Base-by-base conservation (phyloP, 2,329 filamentous ascomycete species). In the Penicillium nordicum region DNA sequence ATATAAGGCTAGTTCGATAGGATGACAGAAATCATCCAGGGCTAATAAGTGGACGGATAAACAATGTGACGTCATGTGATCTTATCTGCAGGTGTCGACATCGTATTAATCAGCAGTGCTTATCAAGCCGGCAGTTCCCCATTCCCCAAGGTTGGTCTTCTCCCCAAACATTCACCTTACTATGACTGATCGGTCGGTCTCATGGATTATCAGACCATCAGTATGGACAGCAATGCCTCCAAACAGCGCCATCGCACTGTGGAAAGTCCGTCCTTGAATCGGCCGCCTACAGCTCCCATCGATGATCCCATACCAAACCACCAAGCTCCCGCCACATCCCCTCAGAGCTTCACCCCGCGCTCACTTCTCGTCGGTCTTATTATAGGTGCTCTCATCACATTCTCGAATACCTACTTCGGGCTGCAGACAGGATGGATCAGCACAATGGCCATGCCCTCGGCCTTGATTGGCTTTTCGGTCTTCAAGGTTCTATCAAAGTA, bases 361-460 rank as follows among this genome's bases (percentile, higher is more conserved):
- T 91, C 91, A 49, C 81, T 97, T 38, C 70, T 85, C 5, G 90
- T 90, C 29, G 94, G 94, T 16, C 80, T 96, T 6, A 78, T 84
- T 4, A 94, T 99, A 61, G 94, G 94, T 40, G 84, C 94, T 5
- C 80, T 97, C 53, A 96, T 97, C 68, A 94, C 90, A 70, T 96
- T 96, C 72, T 95, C 90, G 50, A 99, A 99, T 72, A 97, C 95
- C 80, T 99, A 97, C 74, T 99, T 99, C 72, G 94, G 94, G n/a
- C 80, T 99, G 32, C 94, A 97, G 76, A 95, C 90, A 29, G 87
- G 87, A 62, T 89, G 87, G 87, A 84, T 90, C 37, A 85, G 87
- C 67, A 90, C 90, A 64, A 97, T 99, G 94, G 90, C 91, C 16
- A 97, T 99, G 92, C 94, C 94, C 0, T 90, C 92, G 1, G 94